Evolutionary conservation across 768 basidiomycete species (phyloP).

Genomic region (Suillus plorans): DNA sequence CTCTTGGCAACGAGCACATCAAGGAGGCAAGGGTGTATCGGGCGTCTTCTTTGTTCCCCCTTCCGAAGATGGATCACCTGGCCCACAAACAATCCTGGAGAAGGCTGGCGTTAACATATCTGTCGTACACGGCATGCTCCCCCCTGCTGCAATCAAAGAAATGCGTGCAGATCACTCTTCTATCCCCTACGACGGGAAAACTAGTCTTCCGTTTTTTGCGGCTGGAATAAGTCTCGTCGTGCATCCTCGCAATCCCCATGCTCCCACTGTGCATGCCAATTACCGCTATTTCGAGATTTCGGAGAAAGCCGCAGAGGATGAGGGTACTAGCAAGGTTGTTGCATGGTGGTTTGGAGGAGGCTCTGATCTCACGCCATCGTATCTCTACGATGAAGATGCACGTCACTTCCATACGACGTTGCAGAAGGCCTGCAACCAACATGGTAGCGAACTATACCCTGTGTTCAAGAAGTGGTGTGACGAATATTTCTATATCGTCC

Average conservation of each 20-base stretch:
- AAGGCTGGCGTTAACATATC: conserved; percentile 97
- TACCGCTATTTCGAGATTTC: conserved; percentile 97
- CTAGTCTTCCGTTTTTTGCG: conserved; percentile 87
- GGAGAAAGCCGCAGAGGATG: conserved; percentile 40
- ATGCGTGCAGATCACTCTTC: conserved; percentile 92
- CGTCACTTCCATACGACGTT: conserved; percentile 82
- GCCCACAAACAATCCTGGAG: conserved; percentile 63
- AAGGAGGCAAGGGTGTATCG: conserved; percentile 73
- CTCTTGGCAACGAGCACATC: conserved; percentile 61
- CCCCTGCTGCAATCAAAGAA: conserved; percentile 86
- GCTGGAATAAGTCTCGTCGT: conserved; percentile 91
- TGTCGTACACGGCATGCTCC: conserved; percentile 84
- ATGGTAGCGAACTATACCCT: conserved; percentile 67
- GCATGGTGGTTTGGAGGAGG: conserved; percentile 99
- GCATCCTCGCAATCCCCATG: conserved; percentile 91
- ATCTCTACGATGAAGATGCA: conserved; percentile 87
- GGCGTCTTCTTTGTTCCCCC: conserved; percentile 69
- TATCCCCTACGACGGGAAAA: conserved; percentile 59
- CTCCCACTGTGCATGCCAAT: conserved; percentile 93
- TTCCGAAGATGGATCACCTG: conserved; percentile 32
- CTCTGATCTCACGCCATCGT: conserved; percentile 90
- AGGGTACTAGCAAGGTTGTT: conserved; percentile 52
- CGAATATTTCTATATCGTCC: conserved; percentile 93
- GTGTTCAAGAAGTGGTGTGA: conserved; percentile 96
- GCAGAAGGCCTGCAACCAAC: conserved; percentile 71